Evolutionary conservation across 2,329 filamentous ascomycete species (phyloP).

Genomic region (Chalaropsis thielavioides): DNA sequence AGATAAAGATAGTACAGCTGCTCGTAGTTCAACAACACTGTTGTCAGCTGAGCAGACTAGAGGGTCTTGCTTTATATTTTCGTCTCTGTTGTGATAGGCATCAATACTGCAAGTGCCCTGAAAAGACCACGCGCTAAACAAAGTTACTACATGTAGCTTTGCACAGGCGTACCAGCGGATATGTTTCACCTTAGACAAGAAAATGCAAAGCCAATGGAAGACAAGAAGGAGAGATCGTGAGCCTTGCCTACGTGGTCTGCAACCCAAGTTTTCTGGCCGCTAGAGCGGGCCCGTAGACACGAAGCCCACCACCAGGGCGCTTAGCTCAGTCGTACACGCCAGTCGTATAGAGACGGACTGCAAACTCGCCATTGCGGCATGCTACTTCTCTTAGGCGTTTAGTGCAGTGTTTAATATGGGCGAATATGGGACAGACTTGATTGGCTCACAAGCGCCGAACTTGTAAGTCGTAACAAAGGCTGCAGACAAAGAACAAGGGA

Average conservation of each 20-base stretch:
- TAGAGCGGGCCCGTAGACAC: not conserved
- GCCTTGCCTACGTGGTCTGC: not conserved
- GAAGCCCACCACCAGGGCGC: not conserved
- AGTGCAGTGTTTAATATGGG: slow-evolving; percentile 3
- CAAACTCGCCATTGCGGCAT: not conserved
- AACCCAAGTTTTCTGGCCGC: not conserved
- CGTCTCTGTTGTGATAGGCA: not conserved
- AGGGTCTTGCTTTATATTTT: no score
- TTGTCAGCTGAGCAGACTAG: no score
- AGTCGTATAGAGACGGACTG: not conserved
- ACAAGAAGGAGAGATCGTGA: not conserved
- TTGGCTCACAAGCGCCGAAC: slow-evolving; percentile 14
- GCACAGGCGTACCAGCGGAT: not conserved
- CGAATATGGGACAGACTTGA: slow-evolving; percentile 3
- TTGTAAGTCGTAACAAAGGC: not conserved
- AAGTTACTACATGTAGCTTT: not conserved
- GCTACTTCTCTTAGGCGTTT: not conserved
- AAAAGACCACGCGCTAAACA: not conserved
- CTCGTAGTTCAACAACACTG: no score
- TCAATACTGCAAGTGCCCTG: not conserved
- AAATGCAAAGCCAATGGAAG: not conserved
- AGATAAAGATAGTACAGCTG: no score
- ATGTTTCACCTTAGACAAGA: not conserved
- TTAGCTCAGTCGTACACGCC: not conserved
- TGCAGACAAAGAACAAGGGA: not conserved